A percentile compares a stretch with the other conserved stretches of the same genome.
Conservation (phyloP, 78 protist species). For the Paratrimastix pyriformis region DNA sequence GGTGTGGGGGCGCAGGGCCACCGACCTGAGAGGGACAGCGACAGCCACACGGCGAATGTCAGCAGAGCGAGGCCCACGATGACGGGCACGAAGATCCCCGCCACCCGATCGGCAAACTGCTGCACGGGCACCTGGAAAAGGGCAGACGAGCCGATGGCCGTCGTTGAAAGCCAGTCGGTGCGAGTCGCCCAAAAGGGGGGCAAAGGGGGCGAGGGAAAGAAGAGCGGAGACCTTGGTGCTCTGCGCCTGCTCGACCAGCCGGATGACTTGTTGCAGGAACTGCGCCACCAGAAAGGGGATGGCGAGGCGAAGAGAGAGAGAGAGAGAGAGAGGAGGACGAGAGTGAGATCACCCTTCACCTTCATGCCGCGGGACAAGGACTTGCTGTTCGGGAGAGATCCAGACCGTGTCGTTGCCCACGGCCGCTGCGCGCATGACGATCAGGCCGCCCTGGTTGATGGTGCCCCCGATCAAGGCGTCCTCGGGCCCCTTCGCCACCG, state of each 20-base stretch:
- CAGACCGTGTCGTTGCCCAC: background rate
- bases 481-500: slow-evolving; percentile 53
- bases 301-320: too few relatives aligned
- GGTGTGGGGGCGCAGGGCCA: background rate
- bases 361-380: too few relatives aligned
- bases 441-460: slow-evolving; percentile 46
- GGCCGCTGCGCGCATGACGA: background rate
- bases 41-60: slow-evolving; percentile 60
- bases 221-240: too few relatives aligned
- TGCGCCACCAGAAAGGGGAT: too few relatives aligned
- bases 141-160: too few relatives aligned
- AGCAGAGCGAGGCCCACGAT: slow-evolving; percentile 61
- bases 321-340: too few relatives aligned
- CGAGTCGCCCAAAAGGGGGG: too few relatives aligned
- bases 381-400: too few relatives aligned
- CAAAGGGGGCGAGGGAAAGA: too few relatives aligned
- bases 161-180: too few relatives aligned
- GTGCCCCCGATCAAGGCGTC: slow-evolving; percentile 81
- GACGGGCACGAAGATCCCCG: slow-evolving; percentile 72
- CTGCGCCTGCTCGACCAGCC: slow-evolving; percentile 83
- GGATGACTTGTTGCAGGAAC: slow-evolving; percentile 34
- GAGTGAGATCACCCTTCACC: too few relatives aligned
- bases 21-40: slow-evolving; percentile 16
- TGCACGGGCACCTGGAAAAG: too few relatives aligned
- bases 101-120: slow-evolving; percentile 63